Percentiles rank a stretch among this genome's conserved stretches.
Evolutionary conservation across 805 yeast species (phyloP).

Genomic region (Saccharomycopsis lassenensis): DNA sequence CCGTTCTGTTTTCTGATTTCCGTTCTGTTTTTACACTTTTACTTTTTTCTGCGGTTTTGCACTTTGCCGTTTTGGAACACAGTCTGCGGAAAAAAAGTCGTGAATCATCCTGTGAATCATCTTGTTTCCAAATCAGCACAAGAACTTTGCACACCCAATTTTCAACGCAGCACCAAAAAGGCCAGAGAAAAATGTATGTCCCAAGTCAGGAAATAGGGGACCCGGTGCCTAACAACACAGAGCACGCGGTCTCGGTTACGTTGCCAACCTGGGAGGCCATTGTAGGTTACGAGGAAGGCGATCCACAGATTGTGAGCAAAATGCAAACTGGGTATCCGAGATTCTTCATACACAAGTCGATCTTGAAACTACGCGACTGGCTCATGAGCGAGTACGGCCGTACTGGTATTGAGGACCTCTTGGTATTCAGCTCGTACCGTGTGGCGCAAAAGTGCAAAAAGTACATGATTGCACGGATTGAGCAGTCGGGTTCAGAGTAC

Average conservation of each 20-base stretch:
- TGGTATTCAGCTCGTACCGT: constrained; percentile 67
- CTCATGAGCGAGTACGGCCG: constrained; percentile 66
- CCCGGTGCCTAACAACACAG: constrained; percentile 80
- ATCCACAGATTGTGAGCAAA: constrained; percentile 62
- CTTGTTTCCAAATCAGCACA: no score
- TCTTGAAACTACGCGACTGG: constrained; percentile 42
- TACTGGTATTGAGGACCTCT: constrained; percentile 57
- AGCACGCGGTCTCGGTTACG: constrained; percentile 91
- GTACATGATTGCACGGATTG: constrained; percentile 34
- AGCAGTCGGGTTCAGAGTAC: constrained; percentile 19
- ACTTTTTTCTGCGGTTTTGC: no score
- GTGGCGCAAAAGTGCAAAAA: constrained; percentile 81
- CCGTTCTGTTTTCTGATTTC: no score
- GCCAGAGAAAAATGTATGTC: constrained; percentile 20
- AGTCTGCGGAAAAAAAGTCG: no score
- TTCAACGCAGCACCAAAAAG: constrained; percentile 24
- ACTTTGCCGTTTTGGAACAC: no score
- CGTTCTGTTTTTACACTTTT: no score
- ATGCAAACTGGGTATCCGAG: constrained; percentile 89
- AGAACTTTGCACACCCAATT: no score
- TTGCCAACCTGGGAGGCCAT: constrained; percentile 93
- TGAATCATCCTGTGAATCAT: no score
- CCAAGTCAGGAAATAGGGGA: constrained; percentile 47
- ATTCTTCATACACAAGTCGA: constrained; percentile 56
- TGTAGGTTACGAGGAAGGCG: constrained; percentile 87